A percentile compares a stretch with the other conserved stretches of the same genome.
Conservation (phyloP, 192 early-diverging fungal species). For the Backusella australiensis region DNA sequence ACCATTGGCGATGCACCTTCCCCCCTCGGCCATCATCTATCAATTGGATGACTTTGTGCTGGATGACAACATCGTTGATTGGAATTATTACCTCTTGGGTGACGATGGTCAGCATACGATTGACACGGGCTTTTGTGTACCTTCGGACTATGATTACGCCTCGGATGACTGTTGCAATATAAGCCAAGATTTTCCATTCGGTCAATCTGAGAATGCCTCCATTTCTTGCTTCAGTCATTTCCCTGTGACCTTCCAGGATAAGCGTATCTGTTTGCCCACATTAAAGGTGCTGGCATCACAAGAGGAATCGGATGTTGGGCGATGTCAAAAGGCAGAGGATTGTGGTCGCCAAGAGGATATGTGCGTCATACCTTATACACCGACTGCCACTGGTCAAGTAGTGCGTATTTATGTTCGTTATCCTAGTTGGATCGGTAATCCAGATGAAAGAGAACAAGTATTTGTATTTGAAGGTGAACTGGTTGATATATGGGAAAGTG, state of each 20-base stretch:
- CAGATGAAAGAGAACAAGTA: constrained; percentile 34
- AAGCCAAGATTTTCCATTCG: constrained; percentile 48
- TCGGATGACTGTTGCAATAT: constrained; percentile 57
- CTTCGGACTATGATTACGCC: neutral
- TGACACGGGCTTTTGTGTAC: constrained; percentile 49
- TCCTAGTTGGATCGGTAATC: constrained; percentile 33
- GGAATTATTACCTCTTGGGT: constrained; percentile 44
- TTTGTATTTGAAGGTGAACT: constrained; percentile 67
- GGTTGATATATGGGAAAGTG: constrained; percentile 68
- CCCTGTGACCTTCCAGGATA: neutral
- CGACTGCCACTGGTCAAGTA: constrained; percentile 40
- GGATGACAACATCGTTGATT: constrained; percentile 37
- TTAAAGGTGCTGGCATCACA: constrained; percentile 35
- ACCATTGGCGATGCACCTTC: constrained; percentile 45
- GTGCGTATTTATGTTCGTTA: constrained; percentile 53
- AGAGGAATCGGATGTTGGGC: constrained; percentile 3
- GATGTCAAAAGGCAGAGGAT: constrained; percentile 40
- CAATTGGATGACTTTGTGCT: constrained; percentile 31
- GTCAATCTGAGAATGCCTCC: constrained; percentile 39
- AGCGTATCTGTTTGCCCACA: constrained; percentile 37
- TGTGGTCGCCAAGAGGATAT: constrained; percentile 20
- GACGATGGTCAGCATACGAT: constrained; percentile 16
- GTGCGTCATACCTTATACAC: constrained; percentile 61
- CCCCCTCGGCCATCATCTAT: constrained; percentile 35
- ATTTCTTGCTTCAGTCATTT: constrained; percentile 19